Percentiles rank a stretch among this genome's conserved stretches.
phyloP scores from a whole-genome alignment of 805 yeast species.

The Lachancea dasiensis region DNA sequence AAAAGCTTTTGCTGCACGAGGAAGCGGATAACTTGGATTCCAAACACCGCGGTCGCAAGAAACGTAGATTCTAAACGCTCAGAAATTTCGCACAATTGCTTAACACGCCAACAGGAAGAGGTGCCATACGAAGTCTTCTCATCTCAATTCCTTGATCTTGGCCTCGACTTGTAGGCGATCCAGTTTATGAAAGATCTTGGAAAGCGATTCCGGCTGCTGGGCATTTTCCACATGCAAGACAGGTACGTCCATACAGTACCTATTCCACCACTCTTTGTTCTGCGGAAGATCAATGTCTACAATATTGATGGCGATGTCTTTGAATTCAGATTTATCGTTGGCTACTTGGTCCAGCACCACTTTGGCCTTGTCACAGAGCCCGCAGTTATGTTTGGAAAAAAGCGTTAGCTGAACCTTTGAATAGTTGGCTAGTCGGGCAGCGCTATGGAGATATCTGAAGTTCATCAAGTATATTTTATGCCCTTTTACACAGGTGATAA shows the following conservation, averaged over 20 bases:
- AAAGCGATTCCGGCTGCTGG: conserved; percentile 37
- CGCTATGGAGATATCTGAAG: conserved; percentile 2
- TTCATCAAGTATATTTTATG: not conserved
- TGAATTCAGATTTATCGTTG: conserved; percentile 24
- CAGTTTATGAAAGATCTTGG: conserved; percentile 64
- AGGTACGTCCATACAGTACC: conserved; percentile 73
- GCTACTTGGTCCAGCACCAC: conserved; percentile 40
- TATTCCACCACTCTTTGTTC: conserved; percentile 61
- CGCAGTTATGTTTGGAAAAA: conserved; percentile 65
- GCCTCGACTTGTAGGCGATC: conserved; percentile 48
- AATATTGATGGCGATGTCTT: conserved; percentile 33
- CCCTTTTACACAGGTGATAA: too few relatives aligned
- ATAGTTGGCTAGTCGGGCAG: conserved; percentile 1
- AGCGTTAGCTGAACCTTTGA: conserved; percentile 40
- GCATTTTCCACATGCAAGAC: conserved; percentile 61
- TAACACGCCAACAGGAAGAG: too few relatives aligned
- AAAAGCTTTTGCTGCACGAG: conserved; percentile 29
- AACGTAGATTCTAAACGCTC: conserved; percentile 8
- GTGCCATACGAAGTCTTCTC: too few relatives aligned
- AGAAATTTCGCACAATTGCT: too few relatives aligned
- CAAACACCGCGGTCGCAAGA: conserved; percentile 17
- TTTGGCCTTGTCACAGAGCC: conserved; percentile 62
- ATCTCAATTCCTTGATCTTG: conserved; percentile 34
- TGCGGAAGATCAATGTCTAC: conserved; percentile 56
- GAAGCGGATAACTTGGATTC: conserved; percentile 16